phyloP scores from a whole-genome alignment of 306 rosid genomes.

The Ormosia semicastrata region DNA sequence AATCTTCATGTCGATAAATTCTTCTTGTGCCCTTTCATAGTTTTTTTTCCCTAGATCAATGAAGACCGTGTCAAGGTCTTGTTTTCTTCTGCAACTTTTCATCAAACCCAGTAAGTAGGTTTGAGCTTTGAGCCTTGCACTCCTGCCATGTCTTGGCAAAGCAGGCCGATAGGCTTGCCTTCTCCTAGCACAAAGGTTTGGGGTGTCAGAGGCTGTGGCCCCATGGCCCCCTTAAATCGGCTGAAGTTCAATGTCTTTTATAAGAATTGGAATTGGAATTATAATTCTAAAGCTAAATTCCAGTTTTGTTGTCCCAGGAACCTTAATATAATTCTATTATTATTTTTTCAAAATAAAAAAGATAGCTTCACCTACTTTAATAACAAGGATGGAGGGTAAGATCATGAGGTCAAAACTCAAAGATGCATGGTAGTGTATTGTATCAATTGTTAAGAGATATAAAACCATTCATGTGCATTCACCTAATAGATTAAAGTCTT shows the following conservation, averaged over 20 bases:
- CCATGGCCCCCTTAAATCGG: background rate
- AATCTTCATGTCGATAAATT: background rate
- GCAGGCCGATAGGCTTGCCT: background rate
- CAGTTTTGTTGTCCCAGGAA: background rate
- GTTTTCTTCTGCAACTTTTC: background rate
- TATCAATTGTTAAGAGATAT: slow-evolving; percentile 20
- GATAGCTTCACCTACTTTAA: background rate
- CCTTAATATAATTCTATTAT: background rate
- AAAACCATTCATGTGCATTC: background rate
- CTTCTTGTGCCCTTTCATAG: background rate
- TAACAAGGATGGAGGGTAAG: background rate
- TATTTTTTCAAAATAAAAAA: background rate
- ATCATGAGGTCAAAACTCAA: background rate
- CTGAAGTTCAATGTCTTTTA: background rate
- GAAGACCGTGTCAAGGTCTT: slow-evolving; percentile 4
- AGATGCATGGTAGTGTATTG: slow-evolving; percentile 10
- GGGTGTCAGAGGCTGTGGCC: slow-evolving; percentile 14
- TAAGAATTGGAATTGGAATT: background rate
- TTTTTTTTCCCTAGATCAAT: background rate
- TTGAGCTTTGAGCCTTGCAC: background rate
- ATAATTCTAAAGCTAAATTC: slow-evolving; percentile 2
- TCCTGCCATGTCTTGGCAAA: background rate
- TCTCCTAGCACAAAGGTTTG: slow-evolving; percentile 1
- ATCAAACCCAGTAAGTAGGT: background rate
- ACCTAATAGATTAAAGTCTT: background rate